Conservation (phyloP, 2,329 filamentous ascomycete species). For the Cylindrodendrum hubeiense region DNA sequence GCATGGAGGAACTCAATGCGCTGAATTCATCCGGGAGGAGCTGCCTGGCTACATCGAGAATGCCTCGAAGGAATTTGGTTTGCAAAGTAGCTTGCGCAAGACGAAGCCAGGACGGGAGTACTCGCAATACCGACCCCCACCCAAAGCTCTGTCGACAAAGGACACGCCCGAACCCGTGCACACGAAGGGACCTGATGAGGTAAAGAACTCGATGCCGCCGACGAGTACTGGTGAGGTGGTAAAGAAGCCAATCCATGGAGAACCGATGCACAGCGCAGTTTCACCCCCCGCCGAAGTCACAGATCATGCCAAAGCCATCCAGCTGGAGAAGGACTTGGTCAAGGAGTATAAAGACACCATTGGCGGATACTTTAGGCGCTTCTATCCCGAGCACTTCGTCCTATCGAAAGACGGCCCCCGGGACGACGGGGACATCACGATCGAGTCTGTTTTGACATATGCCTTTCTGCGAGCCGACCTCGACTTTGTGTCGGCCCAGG, state of each 20-base stretch:
- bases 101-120: slow-evolving; percentile 49
- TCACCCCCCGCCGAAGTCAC: slow-evolving; percentile 64
- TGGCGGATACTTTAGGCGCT: slow-evolving; percentile 94
- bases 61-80: slow-evolving; percentile 79
- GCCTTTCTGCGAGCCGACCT: slow-evolving; percentile 94
- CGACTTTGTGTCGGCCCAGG: slow-evolving; percentile 93
- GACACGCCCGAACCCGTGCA: slow-evolving; percentile 53
- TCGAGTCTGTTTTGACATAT: slow-evolving; percentile 87
- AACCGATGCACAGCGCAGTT: slow-evolving; percentile 52
- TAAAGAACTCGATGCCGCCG: slow-evolving; percentile 52
- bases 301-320: slow-evolving; percentile 71
- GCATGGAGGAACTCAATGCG: slow-evolving; percentile 91
- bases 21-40: slow-evolving; percentile 85
- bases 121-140: slow-evolving; percentile 19
- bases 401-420: slow-evolving; percentile 49
- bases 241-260: slow-evolving; percentile 52
- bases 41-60: slow-evolving; percentile 92
- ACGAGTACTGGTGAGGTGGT: slow-evolving; percentile 48
- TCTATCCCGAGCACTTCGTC: slow-evolving; percentile 83
- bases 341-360: slow-evolving; percentile 85
- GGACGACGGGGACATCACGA: slow-evolving; percentile 62
- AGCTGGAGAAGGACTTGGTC: slow-evolving; percentile 79
- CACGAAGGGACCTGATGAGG: slow-evolving; percentile 63
- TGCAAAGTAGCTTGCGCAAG: slow-evolving; percentile 79
- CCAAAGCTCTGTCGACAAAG: slow-evolving; percentile 37